Evolutionary conservation across 768 basidiomycete species (phyloP).

Genomic region (Lanmaoa pseudosensibilis): DNA sequence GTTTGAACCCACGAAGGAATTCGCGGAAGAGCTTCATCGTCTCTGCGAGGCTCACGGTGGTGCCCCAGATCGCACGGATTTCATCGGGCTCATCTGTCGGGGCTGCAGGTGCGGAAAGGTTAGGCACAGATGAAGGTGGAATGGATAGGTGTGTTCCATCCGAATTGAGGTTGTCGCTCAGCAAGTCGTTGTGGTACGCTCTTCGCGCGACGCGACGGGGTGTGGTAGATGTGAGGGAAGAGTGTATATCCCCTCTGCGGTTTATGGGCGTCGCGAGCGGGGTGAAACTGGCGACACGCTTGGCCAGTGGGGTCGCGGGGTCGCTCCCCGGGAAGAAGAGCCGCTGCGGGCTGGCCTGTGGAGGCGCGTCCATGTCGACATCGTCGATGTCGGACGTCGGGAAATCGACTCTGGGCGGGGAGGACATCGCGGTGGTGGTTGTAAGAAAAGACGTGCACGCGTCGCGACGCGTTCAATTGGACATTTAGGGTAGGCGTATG

Average conservation of each 20-base stretch:
- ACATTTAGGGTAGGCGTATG: constrained; percentile 47
- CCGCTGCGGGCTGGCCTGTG: constrained; percentile 17
- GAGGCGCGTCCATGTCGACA: constrained; percentile 49
- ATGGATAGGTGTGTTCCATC: constrained; percentile 59
- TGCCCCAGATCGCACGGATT: constrained; percentile 95
- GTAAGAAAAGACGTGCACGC: constrained; percentile 34
- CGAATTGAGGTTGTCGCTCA: constrained; percentile 46
- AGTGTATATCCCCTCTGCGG: constrained; percentile 29
- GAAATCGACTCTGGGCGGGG: constrained; percentile 63
- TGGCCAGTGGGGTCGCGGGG: constrained; percentile 48
- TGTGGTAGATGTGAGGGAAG: constrained; percentile 36
- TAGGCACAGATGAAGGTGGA: constrained; percentile 54
- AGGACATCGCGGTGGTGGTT: constrained; percentile 49
- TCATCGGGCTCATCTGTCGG: constrained; percentile 78
- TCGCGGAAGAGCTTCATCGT: constrained; percentile 89
- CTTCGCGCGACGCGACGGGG: constrained; percentile 22
- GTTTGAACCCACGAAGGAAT: constrained; percentile 90
- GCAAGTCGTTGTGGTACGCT: constrained; percentile 21
- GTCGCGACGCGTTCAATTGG: constrained; percentile 54
- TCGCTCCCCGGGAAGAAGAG: constrained; percentile 35
- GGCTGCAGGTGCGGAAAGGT: constrained; percentile 59
- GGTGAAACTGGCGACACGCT: constrained; percentile 29
- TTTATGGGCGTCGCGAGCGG: constrained; percentile 48
- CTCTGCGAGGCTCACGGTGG: constrained; percentile 88
- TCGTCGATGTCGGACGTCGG: constrained; percentile 59